These are phyloP conservation scores for Echria macrotheca DNA, from an alignment of 495 filamentous ascomycete genomes.

Conservation along the genomic window DNA sequence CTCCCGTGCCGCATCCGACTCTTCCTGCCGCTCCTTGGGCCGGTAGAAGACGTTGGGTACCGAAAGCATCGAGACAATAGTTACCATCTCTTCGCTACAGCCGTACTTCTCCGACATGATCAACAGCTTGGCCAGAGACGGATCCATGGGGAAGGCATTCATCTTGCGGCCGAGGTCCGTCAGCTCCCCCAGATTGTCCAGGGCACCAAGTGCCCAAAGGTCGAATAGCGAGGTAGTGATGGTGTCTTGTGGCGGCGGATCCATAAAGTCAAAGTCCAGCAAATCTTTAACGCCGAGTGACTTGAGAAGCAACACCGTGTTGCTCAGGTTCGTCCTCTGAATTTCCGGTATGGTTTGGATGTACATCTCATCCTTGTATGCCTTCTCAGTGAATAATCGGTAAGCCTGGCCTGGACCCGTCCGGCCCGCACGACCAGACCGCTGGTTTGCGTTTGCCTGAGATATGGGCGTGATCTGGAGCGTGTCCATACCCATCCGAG, in stretches of 20 bases:
- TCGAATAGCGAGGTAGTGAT: constrained; percentile 98
- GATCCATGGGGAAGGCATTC: constrained; percentile 97
- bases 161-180: constrained; percentile 84
- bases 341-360: constrained; percentile 98
- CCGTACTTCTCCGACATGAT: constrained; percentile 81
- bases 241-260: constrained; percentile 95
- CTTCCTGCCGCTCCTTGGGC: constrained; percentile 93
- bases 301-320: constrained; percentile 91
- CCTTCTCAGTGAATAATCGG: constrained; percentile 88
- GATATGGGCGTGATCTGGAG: constrained; percentile 97
- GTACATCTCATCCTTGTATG: constrained; percentile 95
- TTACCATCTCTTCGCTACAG: constrained; percentile 97
- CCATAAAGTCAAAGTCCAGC: constrained; percentile 98
- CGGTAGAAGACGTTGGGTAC: constrained; percentile 97
- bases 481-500: constrained; percentile 98
- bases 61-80: constrained; percentile 96
- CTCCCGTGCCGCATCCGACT: constrained; percentile 93
- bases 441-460: constrained; percentile 90
- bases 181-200: constrained; percentile 90
- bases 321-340: constrained; percentile 90
- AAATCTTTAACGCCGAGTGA: constrained; percentile 91
- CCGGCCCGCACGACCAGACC: constrained; percentile 88
- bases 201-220: constrained; percentile 90
- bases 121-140: constrained; percentile 85
- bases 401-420: constrained; percentile 96